A percentile compares a stretch with the other conserved stretches of the same genome.
phyloP scores from a whole-genome alignment of 352 stramenopile species.

The Aphanomyces stellatus region DNA sequence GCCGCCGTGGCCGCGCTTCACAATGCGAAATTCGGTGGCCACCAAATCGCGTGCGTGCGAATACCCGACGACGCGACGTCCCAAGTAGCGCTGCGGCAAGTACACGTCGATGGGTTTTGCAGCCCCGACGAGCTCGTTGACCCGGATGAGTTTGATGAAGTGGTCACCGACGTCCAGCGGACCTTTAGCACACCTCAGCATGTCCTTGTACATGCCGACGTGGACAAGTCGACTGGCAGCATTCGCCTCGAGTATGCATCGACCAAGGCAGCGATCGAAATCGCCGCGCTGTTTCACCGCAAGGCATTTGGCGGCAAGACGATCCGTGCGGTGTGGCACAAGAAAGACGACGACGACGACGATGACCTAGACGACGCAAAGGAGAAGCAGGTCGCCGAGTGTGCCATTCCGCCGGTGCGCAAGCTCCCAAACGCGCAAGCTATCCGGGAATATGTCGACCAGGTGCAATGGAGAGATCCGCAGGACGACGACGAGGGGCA shows the following conservation, averaged over 20 bases:
- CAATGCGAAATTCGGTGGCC: slow-evolving; percentile 23
- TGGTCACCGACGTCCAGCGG: slow-evolving; percentile 29
- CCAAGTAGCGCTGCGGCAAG: background rate
- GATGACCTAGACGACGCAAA: too few relatives aligned
- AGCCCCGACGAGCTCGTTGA: slow-evolving; percentile 38
- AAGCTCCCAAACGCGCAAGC: slow-evolving; percentile 10
- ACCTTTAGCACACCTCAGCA: slow-evolving; percentile 29
- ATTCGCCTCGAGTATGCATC: background rate
- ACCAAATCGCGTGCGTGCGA: slow-evolving; percentile 8
- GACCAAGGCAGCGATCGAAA: slow-evolving; percentile 9
- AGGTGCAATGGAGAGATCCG: too few relatives aligned
- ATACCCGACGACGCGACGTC: background rate
- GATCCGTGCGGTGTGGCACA: slow-evolving; percentile 3
- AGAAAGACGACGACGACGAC: too few relatives aligned
- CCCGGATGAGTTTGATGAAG: slow-evolving; percentile 40
- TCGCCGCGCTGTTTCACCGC: slow-evolving; percentile 22
- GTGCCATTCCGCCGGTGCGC: background rate
- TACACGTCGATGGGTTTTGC: slow-evolving; percentile 27
- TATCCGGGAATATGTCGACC: slow-evolving; percentile 23
- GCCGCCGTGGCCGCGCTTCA: slow-evolving; percentile 21
- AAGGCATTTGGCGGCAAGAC: slow-evolving; percentile 31
- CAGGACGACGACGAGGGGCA: too few relatives aligned
- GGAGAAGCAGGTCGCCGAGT: slow-evolving; percentile 3
- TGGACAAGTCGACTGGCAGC: slow-evolving; percentile 19
- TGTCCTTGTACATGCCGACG: slow-evolving; percentile 19